Percentiles rank a stretch among this genome's conserved stretches.
These are phyloP conservation scores for Andrographis paniculata DNA, from an alignment of 305 asterid genomes.

Conservation along the genomic window DNA sequence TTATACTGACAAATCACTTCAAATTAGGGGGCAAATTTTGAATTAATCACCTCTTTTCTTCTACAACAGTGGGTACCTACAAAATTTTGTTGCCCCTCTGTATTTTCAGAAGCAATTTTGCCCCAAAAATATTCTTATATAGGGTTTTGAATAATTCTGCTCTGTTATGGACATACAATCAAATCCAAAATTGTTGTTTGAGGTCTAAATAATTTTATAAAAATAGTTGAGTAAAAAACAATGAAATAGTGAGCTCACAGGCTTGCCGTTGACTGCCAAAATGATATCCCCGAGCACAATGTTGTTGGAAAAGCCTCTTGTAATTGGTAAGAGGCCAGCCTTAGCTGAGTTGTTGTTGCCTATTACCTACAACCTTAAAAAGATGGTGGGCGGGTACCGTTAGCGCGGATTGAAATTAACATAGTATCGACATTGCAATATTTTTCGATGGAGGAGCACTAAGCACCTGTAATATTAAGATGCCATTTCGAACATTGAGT, in stretches of 20 bases:
- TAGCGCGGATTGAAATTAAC: constrained; percentile 2
- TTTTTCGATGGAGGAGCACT: neutral
- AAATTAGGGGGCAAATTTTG: no score
- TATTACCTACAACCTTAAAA: constrained; percentile 51
- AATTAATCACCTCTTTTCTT: constrained; percentile 42
- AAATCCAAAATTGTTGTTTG: no score
- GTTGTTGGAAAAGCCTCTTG: constrained; percentile 94
- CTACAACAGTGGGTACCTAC: constrained; percentile 62
- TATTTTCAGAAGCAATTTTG: constrained; percentile 46
- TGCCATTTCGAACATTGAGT: constrained; percentile 90
- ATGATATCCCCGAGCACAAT: constrained; percentile 87
- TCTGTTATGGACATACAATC: no score
- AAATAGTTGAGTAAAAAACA: neutral
- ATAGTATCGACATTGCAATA: neutral
- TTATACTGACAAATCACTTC: no score
- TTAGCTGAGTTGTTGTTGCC: constrained; percentile 65
- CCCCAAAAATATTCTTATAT: no score
- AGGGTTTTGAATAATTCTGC: no score
- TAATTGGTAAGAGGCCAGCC: constrained; percentile 71
- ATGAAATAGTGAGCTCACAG: constrained; percentile 55
- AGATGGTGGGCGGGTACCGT: no score
- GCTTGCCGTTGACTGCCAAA: constrained; percentile 64
- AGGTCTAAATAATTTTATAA: no score
- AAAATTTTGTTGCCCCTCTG: constrained; percentile 48
- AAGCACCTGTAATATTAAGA: constrained; percentile 66